Evolutionary conservation across 2,329 filamentous ascomycete species (phyloP).

Genomic region (Nothophaeocryptopus gaeumannii): DNA sequence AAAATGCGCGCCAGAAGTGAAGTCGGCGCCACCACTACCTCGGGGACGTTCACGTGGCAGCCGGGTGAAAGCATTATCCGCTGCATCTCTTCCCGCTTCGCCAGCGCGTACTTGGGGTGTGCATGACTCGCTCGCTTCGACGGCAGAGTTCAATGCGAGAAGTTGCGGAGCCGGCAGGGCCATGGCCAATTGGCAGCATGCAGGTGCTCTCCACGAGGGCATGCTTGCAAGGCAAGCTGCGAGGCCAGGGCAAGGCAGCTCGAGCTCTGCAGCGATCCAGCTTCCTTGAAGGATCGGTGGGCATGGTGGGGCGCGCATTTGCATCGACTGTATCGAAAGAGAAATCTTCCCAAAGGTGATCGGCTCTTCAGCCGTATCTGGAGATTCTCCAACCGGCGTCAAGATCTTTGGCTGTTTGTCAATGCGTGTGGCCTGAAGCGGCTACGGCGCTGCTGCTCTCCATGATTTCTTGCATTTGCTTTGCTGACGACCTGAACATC

Average conservation of each 20-base stretch:
- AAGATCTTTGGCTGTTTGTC: too few relatives aligned
- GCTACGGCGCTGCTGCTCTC: conserved; percentile 14
- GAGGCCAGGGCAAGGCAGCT: conserved; percentile 1
- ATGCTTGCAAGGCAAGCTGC: conserved; percentile 1
- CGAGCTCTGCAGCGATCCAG: conserved; percentile 9
- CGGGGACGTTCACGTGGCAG: conserved; percentile 5
- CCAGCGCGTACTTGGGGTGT: neutral
- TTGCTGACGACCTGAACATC: conserved; percentile 16
- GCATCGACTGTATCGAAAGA: too few relatives aligned
- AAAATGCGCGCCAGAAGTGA: conserved; percentile 1
- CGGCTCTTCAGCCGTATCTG: too few relatives aligned
- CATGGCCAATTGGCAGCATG: conserved; percentile 3
- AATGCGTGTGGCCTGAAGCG: neutral
- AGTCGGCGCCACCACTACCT: conserved; percentile 5
- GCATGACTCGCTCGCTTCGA: conserved; percentile 4
- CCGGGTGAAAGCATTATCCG: neutral
- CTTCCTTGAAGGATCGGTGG: conserved; percentile 10
- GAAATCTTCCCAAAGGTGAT: too few relatives aligned
- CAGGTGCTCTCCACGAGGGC: conserved; percentile 5
- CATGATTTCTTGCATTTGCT: conserved; percentile 20
- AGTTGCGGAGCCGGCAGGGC: conserved; percentile 14
- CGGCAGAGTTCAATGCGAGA: conserved; percentile 15
- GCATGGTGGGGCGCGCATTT: conserved; percentile 1
- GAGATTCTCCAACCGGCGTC: too few relatives aligned
- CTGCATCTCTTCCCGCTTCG: neutral